Evolutionary conservation across 2,329 filamentous ascomycete species (phyloP).

Genomic region (Xylariaceae sp.): DNA sequence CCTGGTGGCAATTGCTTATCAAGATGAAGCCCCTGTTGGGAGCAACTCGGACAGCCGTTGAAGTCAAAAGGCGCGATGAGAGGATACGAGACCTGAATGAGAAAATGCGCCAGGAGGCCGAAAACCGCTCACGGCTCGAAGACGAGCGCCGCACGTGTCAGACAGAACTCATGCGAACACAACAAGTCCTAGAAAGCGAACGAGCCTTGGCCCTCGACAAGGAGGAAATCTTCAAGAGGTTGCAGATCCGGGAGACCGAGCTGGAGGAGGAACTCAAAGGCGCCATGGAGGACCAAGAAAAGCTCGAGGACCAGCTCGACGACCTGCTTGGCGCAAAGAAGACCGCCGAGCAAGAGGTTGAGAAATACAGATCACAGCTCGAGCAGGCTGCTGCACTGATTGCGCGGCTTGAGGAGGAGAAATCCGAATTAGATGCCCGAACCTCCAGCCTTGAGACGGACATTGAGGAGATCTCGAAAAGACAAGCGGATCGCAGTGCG

Average conservation of each 20-base stretch:
- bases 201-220: constrained; percentile 93
- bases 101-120: constrained; percentile 70
- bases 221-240: constrained; percentile 96
- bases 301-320: constrained; percentile 88
- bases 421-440: constrained; percentile 61
- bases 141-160: constrained; percentile 86
- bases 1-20: constrained; percentile 94
- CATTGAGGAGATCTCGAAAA: constrained; percentile 61
- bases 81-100: constrained; percentile 82
- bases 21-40: constrained; percentile 94
- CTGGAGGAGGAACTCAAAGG: constrained; percentile 88
- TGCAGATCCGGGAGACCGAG: constrained; percentile 85
- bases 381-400: constrained; percentile 90
- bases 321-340: constrained; percentile 83
- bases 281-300: constrained; percentile 89
- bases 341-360: constrained; percentile 75
- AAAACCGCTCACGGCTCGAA: constrained; percentile 72
- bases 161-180: constrained; percentile 78
- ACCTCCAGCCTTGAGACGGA: constrained; percentile 63
- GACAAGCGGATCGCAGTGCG: constrained; percentile 64
- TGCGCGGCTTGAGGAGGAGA: constrained; percentile 76
- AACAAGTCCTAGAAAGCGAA: constrained; percentile 92
- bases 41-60: constrained; percentile 80
- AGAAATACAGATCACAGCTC: constrained; percentile 70
- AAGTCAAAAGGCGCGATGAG: constrained; percentile 92